Percentiles rank a stretch among this genome's conserved stretches.
phyloP scores from a whole-genome alignment of 1,284 basidiomycete species.

The Rhodotorula sp. region DNA sequence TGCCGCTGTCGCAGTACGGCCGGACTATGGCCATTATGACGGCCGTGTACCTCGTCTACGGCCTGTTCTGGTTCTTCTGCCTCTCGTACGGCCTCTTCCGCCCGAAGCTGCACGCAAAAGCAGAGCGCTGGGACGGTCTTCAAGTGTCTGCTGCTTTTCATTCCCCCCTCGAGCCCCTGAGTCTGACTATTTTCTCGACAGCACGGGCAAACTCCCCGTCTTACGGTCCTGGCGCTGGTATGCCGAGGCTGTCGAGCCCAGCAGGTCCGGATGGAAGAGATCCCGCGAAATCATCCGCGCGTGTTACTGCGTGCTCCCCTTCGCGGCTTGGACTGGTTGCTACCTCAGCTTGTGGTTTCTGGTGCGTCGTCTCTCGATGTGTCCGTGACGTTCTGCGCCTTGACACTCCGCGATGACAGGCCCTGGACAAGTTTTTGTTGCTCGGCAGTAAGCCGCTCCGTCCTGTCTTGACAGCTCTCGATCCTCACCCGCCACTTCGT shows the following conservation, averaged over 20 bases:
- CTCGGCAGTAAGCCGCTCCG: conserved; percentile 8
- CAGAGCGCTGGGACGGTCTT: too few species aligned
- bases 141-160: too few species aligned
- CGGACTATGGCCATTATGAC: neutral
- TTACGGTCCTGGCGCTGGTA: neutral
- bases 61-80: conserved; percentile 8
- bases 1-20: conserved; percentile 5
- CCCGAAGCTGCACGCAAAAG: neutral
- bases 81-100: neutral
- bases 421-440: conserved; percentile 11
- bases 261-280: neutral
- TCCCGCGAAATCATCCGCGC: conserved; percentile 9
- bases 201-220: neutral
- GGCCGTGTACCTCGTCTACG: neutral
- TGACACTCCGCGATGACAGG: neutral
- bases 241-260: neutral
- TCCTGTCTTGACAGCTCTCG: neutral
- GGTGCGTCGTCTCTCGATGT: neutral
- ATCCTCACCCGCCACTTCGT: neutral
- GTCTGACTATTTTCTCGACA: neutral
- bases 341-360: conserved; percentile 15
- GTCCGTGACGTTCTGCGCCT: too few species aligned
- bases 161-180: too few species aligned
- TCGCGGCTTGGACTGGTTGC: neutral
- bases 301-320: neutral